Conservation (phyloP, 768 basidiomycete genomes). For the Hypsizygus marmoreus region DNA sequence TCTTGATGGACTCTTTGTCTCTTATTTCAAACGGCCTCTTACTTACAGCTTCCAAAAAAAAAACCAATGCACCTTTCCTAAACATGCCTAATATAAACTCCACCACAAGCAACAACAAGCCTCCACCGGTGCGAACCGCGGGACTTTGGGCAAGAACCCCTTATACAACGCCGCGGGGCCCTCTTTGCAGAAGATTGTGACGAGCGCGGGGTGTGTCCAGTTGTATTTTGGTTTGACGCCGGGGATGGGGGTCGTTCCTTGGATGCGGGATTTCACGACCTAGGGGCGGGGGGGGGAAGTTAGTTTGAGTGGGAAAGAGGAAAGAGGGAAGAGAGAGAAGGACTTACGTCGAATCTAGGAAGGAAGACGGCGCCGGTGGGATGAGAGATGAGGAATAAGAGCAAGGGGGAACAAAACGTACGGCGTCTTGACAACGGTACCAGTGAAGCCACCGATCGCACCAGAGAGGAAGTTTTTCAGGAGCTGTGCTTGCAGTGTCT, state of each 20-base stretch:
- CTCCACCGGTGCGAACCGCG: slow-evolving; percentile 96
- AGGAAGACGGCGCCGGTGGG: too few species aligned
- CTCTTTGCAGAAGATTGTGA: slow-evolving; percentile 84
- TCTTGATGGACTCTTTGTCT: too few species aligned
- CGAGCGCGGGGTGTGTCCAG: slow-evolving; percentile 92
- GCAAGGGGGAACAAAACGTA: slow-evolving; percentile 33
- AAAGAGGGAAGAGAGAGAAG: background rate
- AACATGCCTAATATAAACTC: slow-evolving; percentile 82
- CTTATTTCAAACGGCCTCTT: too few species aligned
- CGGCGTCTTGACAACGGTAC: slow-evolving; percentile 93
- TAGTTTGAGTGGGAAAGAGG: background rate
- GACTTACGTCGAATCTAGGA: slow-evolving; percentile 50
- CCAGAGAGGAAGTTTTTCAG: slow-evolving; percentile 94
- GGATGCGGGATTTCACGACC: slow-evolving; percentile 66
- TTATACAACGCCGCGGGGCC: slow-evolving; percentile 87
- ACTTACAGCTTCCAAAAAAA: slow-evolving; percentile 2
- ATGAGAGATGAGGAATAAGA: background rate
- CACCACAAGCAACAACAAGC: slow-evolving; percentile 91
- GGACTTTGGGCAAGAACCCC: slow-evolving; percentile 93
- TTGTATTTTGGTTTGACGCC: slow-evolving; percentile 86
- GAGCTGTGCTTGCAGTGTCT: slow-evolving; percentile 71
- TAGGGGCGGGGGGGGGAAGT: too few species aligned
- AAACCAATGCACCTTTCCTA: slow-evolving; percentile 62
- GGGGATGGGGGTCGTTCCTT: slow-evolving; percentile 64
- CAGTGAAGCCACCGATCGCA: slow-evolving; percentile 84